Evolutionary conservation across 345 rosid genomes (phyloP).

Genomic region (Anastatica hierochuntica): DNA sequence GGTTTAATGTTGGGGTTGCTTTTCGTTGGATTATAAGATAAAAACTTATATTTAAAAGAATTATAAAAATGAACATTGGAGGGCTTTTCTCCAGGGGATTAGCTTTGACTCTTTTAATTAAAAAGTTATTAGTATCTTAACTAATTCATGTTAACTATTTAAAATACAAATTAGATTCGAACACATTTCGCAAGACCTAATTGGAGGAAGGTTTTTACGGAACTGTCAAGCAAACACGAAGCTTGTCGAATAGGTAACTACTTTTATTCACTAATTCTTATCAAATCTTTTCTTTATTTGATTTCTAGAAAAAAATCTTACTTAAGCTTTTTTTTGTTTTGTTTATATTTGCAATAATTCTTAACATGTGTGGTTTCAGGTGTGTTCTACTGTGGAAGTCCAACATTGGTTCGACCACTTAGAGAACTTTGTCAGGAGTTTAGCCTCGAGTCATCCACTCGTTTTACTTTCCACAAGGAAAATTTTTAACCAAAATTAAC

Average conservation of each 20-base stretch:
- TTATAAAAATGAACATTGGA: no score
- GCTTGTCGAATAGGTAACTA: constrained; percentile 56
- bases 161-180: constrained; percentile 43
- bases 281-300: background rate
- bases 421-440: constrained; percentile 67
- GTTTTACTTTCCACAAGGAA: constrained; percentile 89
- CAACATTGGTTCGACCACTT: constrained; percentile 54
- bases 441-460: constrained; percentile 60
- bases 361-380: constrained; percentile 39
- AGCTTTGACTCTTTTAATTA: no score
- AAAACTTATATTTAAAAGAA: no score
- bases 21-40: no score
- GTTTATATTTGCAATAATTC: background rate
- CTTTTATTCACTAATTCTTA: background rate
- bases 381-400: constrained; percentile 93
- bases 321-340: background rate
- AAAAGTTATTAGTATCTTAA: no score
- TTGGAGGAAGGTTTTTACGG: constrained; percentile 78
- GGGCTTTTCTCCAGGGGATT: no score
- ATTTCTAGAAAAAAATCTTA: background rate
- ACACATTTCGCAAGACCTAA: constrained; percentile 96
- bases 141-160: background rate
- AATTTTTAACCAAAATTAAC: constrained; percentile 41
- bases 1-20: no score
- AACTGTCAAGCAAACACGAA: constrained; percentile 49